A percentile compares a stretch with the other conserved stretches of the same genome.
phyloP scores from a whole-genome alignment of 2,329 filamentous ascomycete genomes.

The Annulohypoxylon truncatum region DNA sequence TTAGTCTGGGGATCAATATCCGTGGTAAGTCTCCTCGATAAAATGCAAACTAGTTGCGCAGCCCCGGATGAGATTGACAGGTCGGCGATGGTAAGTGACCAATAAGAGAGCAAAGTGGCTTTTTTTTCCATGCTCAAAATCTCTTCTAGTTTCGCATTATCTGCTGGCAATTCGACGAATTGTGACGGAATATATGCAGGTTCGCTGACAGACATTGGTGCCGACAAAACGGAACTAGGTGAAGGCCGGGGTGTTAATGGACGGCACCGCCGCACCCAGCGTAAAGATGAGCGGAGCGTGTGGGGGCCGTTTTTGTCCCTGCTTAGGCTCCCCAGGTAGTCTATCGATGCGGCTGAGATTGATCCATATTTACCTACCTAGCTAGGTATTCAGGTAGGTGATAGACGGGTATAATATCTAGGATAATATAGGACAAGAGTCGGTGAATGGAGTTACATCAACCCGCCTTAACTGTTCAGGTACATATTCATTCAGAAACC shows the following conservation, averaged over 20 bases:
- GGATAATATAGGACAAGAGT: not conserved
- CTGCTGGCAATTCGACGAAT: not conserved
- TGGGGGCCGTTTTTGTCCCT: not conserved
- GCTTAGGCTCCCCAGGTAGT: not conserved
- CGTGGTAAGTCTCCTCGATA: not conserved
- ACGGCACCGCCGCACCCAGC: not conserved
- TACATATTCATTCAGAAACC: not conserved
- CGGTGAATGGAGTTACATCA: not conserved
- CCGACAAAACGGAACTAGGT: not conserved
- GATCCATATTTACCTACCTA: no score
- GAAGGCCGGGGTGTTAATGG: not conserved
- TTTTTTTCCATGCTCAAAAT: not conserved
- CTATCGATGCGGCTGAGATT: conserved; percentile 12
- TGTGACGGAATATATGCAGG: not conserved
- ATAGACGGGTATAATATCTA: not conserved
- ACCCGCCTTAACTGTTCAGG: not conserved
- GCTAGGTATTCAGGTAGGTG: not conserved
- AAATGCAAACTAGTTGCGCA: not conserved
- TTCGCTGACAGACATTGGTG: not conserved
- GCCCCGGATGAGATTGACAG: not conserved
- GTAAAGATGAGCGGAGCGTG: not conserved
- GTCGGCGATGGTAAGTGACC: not conserved
- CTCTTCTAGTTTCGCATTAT: not conserved
- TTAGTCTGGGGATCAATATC: not conserved
- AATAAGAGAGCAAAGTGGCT: not conserved